phyloP scores from a whole-genome alignment of 2,329 filamentous ascomycete genomes.

The Cercospora sp. region DNA sequence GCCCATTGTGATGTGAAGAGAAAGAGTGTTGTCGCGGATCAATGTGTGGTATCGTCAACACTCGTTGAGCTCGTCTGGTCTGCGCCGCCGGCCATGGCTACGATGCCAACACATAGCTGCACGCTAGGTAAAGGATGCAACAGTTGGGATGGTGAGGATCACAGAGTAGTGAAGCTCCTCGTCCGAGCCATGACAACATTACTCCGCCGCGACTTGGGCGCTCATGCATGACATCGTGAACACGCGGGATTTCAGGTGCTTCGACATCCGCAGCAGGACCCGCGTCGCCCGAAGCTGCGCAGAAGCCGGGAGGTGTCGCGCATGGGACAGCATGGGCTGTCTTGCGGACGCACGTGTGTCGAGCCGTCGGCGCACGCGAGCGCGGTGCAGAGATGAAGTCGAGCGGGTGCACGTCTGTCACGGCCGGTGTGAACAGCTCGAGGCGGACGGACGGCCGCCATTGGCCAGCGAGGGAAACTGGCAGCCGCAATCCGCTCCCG shows the following conservation, averaged over 20 bases:
- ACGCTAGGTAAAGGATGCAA: constrained; percentile 19
- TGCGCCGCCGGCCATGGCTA: constrained; percentile 15
- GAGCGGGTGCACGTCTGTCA: neutral
- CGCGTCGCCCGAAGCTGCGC: constrained; percentile 1
- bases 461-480: neutral
- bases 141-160: constrained; percentile 1
- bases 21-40: neutral
- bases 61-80: constrained; percentile 10
- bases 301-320: neutral
- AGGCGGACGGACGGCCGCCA: neutral
- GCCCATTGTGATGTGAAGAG: neutral
- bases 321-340: constrained; percentile 8
- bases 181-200: constrained; percentile 10
- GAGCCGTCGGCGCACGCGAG: neutral
- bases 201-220: constrained; percentile 11
- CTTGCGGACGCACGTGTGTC: neutral
- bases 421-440: neutral
- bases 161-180: neutral
- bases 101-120: constrained; percentile 22
- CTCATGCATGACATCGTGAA: constrained; percentile 20
- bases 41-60: neutral
- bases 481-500: neutral
- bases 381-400: constrained; percentile 14
- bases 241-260: constrained; percentile 13
- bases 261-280: neutral